Evolutionary conservation across 257 asterid genomes (phyloP), one percentile per base, ranked within the genome.

Genomic region (Datura wrightii): DNA sequence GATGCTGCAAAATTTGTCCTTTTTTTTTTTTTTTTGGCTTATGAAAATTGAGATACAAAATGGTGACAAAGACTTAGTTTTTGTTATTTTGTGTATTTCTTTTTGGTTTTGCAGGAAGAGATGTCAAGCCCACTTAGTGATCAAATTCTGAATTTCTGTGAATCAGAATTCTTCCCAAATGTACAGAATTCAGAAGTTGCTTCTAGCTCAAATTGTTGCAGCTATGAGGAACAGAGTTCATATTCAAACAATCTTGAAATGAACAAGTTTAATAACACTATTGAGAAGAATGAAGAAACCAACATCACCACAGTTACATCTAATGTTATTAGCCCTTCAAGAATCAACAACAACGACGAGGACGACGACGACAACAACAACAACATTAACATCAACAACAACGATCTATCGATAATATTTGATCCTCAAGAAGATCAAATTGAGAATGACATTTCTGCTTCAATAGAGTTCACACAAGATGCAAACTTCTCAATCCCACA

Each of bases 391-490:
- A 82, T 58, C 18, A 83, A 76, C 82, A 84, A 69, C 3, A 80
- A 80, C 79, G 89, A 80, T 72, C 85, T 89, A 1, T 86, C 93
- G 5, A 82, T 89, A 19, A 65, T 90, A n/a, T 90, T 91, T 82
- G 94, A 89, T 85, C 44, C 88, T 14, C 66, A 88, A 2, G 91
- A 91, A 7, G 97, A 92, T 48, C 65, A 78, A 52, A 59, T 89
- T 6, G 97, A 92, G 5, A 92, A 93, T 6, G 98, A 94, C 89
- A 94, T 96, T 4, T 92, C 98, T 0, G 94, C 92, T 10, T 92
- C 98, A 5, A 92, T 96, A 80, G 98, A 96, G 67, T 94, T 96
- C 88, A 88, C 87, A 14, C 86, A 89, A 4, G 88, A 92, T 8
- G 89, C 95, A 3, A 85, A 88, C 34, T 91, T 90, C 83, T 9